These are phyloP conservation scores for Phyllostachys edulis DNA, from an alignment of 176 grass and related monocot genomes.

Conservation along the genomic window DNA sequence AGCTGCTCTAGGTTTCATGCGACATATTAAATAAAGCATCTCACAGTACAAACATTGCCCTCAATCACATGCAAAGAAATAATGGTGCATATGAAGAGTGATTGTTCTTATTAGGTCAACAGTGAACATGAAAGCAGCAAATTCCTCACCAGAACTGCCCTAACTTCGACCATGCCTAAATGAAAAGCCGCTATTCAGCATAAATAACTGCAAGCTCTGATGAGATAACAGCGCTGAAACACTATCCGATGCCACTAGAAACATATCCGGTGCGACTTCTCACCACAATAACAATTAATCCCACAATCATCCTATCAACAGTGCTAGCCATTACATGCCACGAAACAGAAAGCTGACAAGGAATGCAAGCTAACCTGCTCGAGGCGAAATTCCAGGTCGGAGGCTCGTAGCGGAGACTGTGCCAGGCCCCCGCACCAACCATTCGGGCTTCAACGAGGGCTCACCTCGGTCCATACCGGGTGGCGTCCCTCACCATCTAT, in stretches of 20 bases:
- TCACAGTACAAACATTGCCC: background rate
- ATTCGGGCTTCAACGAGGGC: conserved; percentile 66
- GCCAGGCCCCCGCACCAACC: conserved; percentile 43
- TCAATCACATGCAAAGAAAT: background rate
- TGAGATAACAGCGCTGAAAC: background rate
- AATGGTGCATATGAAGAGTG: background rate
- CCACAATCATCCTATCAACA: background rate
- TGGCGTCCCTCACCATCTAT: conserved; percentile 34
- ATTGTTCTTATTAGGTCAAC: background rate
- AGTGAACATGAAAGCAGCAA: conserved; percentile 1
- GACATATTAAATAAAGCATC: conserved; percentile 11
- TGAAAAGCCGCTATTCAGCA: background rate
- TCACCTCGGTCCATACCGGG: conserved; percentile 60
- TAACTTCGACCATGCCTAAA: background rate
- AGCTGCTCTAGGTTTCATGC: background rate
- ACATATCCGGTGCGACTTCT: background rate
- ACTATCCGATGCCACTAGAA: background rate
- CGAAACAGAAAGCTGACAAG: background rate
- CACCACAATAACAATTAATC: background rate
- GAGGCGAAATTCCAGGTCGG: conserved; percentile 32
- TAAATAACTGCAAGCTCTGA: background rate
- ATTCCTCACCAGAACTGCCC: background rate
- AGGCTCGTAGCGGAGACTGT: background rate
- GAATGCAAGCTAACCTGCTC: conserved; percentile 34
- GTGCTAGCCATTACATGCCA: background rate